A percentile compares a stretch with the other conserved stretches of the same genome.
Conservation (phyloP, 495 filamentous ascomycete genomes). For the Penicillium samsonianum region DNA sequence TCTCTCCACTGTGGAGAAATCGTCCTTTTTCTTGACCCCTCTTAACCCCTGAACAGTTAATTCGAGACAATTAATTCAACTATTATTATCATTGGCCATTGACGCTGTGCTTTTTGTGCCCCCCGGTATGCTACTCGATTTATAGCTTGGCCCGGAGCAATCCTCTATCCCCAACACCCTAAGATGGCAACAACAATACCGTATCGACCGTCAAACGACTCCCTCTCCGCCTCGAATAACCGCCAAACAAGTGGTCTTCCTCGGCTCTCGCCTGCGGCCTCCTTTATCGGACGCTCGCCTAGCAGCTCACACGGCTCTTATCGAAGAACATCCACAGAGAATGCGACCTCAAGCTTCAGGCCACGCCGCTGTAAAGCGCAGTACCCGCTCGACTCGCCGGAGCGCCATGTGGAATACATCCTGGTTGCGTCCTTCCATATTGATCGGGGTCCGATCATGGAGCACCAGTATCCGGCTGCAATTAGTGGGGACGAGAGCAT, state of each 20-base stretch:
- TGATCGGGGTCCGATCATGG: constrained; percentile 94
- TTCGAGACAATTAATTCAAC: not conserved
- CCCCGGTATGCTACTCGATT: constrained; percentile 20
- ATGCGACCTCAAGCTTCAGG: constrained; percentile 46
- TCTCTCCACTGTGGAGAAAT: constrained; percentile 41
- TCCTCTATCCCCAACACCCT: constrained; percentile 19
- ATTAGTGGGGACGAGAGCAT: constrained; percentile 98
- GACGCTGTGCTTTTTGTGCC: not conserved
- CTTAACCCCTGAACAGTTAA: constrained; percentile 16
- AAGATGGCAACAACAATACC: constrained; percentile 49
- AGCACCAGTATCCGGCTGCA: constrained; percentile 91
- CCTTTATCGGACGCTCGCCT: constrained; percentile 55
- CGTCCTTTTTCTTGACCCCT: constrained; percentile 22
- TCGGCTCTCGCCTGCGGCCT: constrained; percentile 56
- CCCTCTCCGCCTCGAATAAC: constrained; percentile 39
- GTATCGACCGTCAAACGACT: constrained; percentile 47
- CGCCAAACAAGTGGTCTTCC: constrained; percentile 53
- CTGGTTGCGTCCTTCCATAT: constrained; percentile 98
- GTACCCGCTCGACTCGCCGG: constrained; percentile 74
- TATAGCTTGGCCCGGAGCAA: constrained; percentile 14
- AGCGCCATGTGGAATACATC: constrained; percentile 98
- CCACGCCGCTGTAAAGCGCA: constrained; percentile 69
- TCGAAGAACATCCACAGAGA: constrained; percentile 47
- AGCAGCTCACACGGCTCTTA: constrained; percentile 46
- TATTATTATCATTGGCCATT: constrained; percentile 6